Evolutionary conservation across 768 basidiomycete genomes (phyloP).

Genomic region (Leccinum longicurvipes): DNA sequence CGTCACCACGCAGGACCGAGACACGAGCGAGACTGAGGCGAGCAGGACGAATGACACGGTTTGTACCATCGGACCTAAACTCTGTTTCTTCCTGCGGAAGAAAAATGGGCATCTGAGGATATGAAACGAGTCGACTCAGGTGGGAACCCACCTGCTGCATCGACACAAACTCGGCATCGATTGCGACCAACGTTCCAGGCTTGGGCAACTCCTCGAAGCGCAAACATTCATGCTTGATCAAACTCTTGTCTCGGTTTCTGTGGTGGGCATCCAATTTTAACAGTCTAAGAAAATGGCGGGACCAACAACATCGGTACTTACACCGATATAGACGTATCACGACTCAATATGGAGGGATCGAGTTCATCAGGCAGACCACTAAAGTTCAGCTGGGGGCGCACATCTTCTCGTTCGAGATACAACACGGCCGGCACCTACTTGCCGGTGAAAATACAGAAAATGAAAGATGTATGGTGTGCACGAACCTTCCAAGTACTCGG

Average conservation of each 20-base stretch:
- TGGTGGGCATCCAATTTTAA: neutral
- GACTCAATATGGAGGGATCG: slow-evolving; percentile 72
- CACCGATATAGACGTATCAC: slow-evolving; percentile 88
- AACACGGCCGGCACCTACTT: slow-evolving; percentile 80
- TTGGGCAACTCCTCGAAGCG: slow-evolving; percentile 72
- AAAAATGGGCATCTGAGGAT: neutral
- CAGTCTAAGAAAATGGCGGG: neutral
- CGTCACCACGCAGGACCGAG: slow-evolving; percentile 87
- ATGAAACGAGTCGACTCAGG: neutral
- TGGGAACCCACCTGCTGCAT: slow-evolving; percentile 74
- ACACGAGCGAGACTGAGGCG: slow-evolving; percentile 92
- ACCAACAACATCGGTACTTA: slow-evolving; percentile 34
- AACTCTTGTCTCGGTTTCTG: slow-evolving; percentile 71
- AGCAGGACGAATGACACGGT: slow-evolving; percentile 87
- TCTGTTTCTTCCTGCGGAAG: slow-evolving; percentile 83
- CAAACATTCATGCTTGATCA: slow-evolving; percentile 79
- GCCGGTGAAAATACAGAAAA: slow-evolving; percentile 10
- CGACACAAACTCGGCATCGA: slow-evolving; percentile 97
- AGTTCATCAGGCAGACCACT: slow-evolving; percentile 58
- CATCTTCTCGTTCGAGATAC: slow-evolving; percentile 80
- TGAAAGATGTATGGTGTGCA: neutral
- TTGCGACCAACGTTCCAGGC: slow-evolving; percentile 86
- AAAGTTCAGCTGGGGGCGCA: slow-evolving; percentile 56
- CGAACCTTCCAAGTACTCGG: slow-evolving; percentile 89
- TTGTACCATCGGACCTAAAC: slow-evolving; percentile 90